Conservation (phyloP, 208 protist genomes). For the Porcisia hertigi region DNA sequence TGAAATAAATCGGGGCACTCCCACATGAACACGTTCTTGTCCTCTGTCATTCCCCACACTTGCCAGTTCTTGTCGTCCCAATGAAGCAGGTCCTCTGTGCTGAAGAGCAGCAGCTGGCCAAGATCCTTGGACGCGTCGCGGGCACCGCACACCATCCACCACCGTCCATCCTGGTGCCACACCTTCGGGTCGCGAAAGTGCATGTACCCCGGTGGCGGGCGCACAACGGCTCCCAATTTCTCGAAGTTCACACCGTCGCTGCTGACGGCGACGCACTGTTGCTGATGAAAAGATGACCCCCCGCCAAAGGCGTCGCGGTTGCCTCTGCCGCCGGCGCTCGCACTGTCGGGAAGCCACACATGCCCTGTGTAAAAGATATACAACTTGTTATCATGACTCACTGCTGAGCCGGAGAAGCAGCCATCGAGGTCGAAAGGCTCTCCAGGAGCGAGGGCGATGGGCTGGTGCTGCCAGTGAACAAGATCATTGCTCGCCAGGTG, state of each 20-base stretch:
- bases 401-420: slow-evolving; percentile 56
- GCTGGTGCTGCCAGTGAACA: slow-evolving; percentile 46
- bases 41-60: slow-evolving; percentile 21
- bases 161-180: slow-evolving; percentile 35
- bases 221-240: slow-evolving; percentile 34
- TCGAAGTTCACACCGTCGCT: slow-evolving; percentile 40
- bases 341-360: slow-evolving; percentile 23
- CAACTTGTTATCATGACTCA: slow-evolving; percentile 36
- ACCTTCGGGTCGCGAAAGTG: slow-evolving; percentile 53
- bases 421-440: slow-evolving; percentile 45
- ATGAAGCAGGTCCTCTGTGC: slow-evolving; percentile 16
- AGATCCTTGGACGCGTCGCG: slow-evolving; percentile 32
- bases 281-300: slow-evolving; percentile 30
- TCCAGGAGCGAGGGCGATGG: slow-evolving; percentile 42
- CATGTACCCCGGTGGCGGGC: slow-evolving; percentile 33
- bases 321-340: slow-evolving; percentile 19
- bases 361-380: slow-evolving; percentile 67
- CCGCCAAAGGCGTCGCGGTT: not conserved
- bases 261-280: slow-evolving; percentile 64
- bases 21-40: slow-evolving; percentile 57
- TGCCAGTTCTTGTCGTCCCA: slow-evolving; percentile 36
- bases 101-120: slow-evolving; percentile 40
- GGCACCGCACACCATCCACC: slow-evolving; percentile 46
- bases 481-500: slow-evolving; percentile 46
- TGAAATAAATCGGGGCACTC: slow-evolving; percentile 49